Evolutionary conservation across 2,329 filamentous ascomycete species (phyloP), one percentile per base, ranked within the genome.

Genomic region (Fusarium proliferatum): DNA sequence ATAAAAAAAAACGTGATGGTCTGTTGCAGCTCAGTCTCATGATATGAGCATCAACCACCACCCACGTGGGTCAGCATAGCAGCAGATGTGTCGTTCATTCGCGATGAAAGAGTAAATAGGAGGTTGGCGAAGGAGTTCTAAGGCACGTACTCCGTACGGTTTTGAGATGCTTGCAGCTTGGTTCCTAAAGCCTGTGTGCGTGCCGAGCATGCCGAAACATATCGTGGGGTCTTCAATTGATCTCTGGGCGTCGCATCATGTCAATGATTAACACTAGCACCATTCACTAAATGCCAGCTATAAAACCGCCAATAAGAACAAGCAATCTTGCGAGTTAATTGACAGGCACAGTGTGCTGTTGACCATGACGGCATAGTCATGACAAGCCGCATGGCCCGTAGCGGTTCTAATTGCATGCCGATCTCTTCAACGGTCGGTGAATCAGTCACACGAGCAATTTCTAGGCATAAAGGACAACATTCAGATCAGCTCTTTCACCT

Each of bases 61-160:
- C 10, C 34, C 19, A 28, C 3, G 13, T 15, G 9, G n/a, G 43
- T 3, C 33, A 26, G 15, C 11, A 23, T 9, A 13, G 9, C 8
- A 4, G 8, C 10, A 5, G 4, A 34, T 7, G 6, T 2, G 10
- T 3, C 21, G 3, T 23, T 19, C 21, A 13, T 2, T 19, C 8
- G 21, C 21, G 8, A 13, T n/a, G 1, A 13, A 23, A 19, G 5
- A 23, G 16, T 13, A 2, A 8, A 21, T 34, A 34, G 5, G 8
- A 30, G 5, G 2, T 9, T 0, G 15, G 17, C 4, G 19, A 53
- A 28, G 0, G 9, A 2, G 19, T 9, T 9, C 2, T 13, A 15
- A 26, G 12, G 2, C 6, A 36, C 3, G 9, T 23, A 23, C 23
- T 23, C 23, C 26, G 26, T 21, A 16, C 6, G 6, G 2, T 9